Evolutionary conservation across 495 filamentous ascomycete genomes (phyloP).

Genomic region (Penicillium angulare): DNA sequence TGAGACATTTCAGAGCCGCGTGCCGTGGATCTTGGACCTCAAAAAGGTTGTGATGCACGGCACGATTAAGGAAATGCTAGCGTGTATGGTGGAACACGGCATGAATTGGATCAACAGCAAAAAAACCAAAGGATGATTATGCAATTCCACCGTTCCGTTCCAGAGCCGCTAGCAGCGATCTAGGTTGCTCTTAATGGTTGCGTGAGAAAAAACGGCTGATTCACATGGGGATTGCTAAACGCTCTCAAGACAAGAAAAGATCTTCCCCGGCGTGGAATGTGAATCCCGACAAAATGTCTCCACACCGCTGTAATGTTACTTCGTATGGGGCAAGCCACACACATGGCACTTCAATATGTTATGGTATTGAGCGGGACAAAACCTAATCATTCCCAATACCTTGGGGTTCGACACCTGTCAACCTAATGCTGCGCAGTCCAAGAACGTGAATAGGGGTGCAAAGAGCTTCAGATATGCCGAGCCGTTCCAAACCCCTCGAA

Average conservation of each 20-base stretch:
- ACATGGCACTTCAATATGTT: too few species aligned
- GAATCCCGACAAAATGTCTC: too few species aligned
- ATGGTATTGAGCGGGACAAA: too few species aligned
- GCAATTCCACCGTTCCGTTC: conserved; percentile 2
- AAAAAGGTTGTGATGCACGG: conserved; percentile 8
- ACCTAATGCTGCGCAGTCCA: too few species aligned
- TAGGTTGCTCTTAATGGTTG: neutral
- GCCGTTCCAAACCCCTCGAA: neutral
- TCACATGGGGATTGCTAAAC: conserved; percentile 3
- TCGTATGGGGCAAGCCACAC: too few species aligned
- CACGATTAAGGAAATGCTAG: conserved; percentile 4
- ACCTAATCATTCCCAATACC: too few species aligned
- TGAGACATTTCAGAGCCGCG: neutral
- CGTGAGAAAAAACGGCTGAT: too few species aligned
- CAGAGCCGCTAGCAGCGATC: conserved; percentile 23
- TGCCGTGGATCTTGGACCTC: conserved; percentile 10
- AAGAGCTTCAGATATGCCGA: neutral
- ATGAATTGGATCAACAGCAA: conserved; percentile 8
- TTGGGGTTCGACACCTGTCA: too few species aligned
- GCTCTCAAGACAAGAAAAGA: neutral
- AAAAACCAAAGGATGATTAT: conserved; percentile 9
- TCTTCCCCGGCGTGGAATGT: too few species aligned
- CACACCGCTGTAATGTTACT: too few species aligned
- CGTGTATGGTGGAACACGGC: conserved; percentile 1
- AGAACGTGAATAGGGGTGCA: neutral